A percentile compares a stretch with the other conserved stretches of the same genome.
These are phyloP conservation scores for Suillus variegatus DNA, from an alignment of 768 basidiomycete species.

Conservation along the genomic window DNA sequence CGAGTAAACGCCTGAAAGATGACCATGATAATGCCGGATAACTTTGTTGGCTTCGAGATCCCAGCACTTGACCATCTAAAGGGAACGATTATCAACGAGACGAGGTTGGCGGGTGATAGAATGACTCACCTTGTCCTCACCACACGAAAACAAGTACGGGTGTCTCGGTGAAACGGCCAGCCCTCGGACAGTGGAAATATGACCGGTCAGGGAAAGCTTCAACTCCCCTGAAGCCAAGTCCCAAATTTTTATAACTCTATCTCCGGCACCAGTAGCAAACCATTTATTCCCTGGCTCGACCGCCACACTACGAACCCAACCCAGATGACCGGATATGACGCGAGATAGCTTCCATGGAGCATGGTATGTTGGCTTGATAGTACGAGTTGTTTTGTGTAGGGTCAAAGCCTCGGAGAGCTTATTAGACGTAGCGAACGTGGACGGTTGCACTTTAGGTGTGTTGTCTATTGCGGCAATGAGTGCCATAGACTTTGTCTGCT, in stretches of 20 bases:
- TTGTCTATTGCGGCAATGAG: slow-evolving; percentile 64
- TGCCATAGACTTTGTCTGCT: slow-evolving; percentile 22
- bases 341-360: slow-evolving; percentile 94
- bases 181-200: slow-evolving; percentile 95
- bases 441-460: slow-evolving; percentile 64
- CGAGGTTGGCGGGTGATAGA: background rate
- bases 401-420: slow-evolving; percentile 87
- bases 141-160: slow-evolving; percentile 96
- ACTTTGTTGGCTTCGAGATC: slow-evolving; percentile 99
- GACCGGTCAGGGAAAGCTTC: slow-evolving; percentile 94
- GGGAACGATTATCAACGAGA: background rate
- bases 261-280: slow-evolving; percentile 98
- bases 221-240: slow-evolving; percentile 96
- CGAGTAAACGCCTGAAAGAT: slow-evolving; percentile 96
- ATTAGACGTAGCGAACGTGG: slow-evolving; percentile 64
- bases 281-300: slow-evolving; percentile 98
- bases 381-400: slow-evolving; percentile 90
- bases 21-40: slow-evolving; percentile 97
- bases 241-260: slow-evolving; percentile 99
- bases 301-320: slow-evolving; percentile 95
- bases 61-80: slow-evolving; percentile 99
- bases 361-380: slow-evolving; percentile 94
- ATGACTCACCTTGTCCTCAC: slow-evolving; percentile 87
- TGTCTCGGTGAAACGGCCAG: slow-evolving; percentile 90
- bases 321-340: slow-evolving; percentile 96